Base-by-base conservation (phyloP, 2,329 filamentous ascomycete genomes). In the Botrytis paeoniae region DNA sequence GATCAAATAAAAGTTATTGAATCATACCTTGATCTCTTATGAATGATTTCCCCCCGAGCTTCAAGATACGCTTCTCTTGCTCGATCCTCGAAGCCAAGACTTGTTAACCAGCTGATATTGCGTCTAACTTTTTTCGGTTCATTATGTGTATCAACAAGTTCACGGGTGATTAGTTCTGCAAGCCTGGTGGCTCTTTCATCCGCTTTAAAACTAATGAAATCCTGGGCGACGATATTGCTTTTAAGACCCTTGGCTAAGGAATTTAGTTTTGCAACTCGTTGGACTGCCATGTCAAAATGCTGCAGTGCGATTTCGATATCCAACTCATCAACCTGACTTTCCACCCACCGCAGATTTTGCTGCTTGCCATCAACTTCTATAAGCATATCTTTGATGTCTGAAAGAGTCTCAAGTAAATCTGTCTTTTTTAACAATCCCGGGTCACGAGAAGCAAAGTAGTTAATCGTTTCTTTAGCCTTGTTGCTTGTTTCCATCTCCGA, bases 291-390 rank as follows among this genome's bases (percentile, higher is more conserved):
- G 78, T 98, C 94, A 76, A 97, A 96, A 60, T 89, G 88, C 81
- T 98, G 95, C 69, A 98, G 86, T 0, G 96, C 95, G 79, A 99
- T 95, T 78, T 97, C 92, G 78, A 98, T 98, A 80, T 99, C 96
- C 9, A 99, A 88, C 80, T 97, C 94, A 80, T 99, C 96, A 82
- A 99, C 93, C 83, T 98, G 94, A 70, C 91, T 90, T 81, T 99
- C 96, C 0, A 99, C 94, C 94, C 94, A 98, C 70, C 95, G 92
- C 64, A 99, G 87, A 80, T 96, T 98, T 81, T 98, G 94, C 82
- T 98, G 95, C 79, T 97, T 97, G 66, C 96, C 96, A 79, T 98
- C 96, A 22, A 97, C 93, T 78, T 99, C 96, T 77, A 99, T 95
- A 72, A 97, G 88, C 84, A 97, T 92, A 75, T 97, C 93, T 80